These are phyloP conservation scores for Bidens hawaiensis DNA, from an alignment of 140 eudicot species.

Conservation along the genomic window DNA sequence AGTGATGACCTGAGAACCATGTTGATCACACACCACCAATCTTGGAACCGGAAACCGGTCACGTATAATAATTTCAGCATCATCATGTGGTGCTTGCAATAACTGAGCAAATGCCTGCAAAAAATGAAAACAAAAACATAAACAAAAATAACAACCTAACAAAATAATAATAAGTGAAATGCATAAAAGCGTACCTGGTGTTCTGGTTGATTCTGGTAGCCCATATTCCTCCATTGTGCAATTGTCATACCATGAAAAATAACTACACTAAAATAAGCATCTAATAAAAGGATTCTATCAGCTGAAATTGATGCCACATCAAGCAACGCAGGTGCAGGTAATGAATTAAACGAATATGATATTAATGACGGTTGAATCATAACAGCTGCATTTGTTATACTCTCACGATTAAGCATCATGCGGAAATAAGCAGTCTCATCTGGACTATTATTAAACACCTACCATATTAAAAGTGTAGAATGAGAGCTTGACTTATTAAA, in stretches of 20 bases:
- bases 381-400: slow-evolving; percentile 74
- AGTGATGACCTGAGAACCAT: slow-evolving; percentile 15
- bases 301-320: slow-evolving; percentile 91
- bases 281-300: slow-evolving; percentile 87
- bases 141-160: background rate
- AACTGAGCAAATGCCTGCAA: background rate
- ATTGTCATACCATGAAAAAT: slow-evolving; percentile 95
- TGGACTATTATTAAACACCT: slow-evolving; percentile 98
- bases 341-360: slow-evolving; percentile 83
- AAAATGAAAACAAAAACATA: background rate
- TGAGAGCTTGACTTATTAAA: background rate
- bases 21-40: slow-evolving; percentile 21
- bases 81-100: background rate
- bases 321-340: slow-evolving; percentile 80
- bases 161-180: background rate
- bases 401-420: slow-evolving; percentile 88
- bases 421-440: slow-evolving; percentile 99
- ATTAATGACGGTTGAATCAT: slow-evolving; percentile 96
- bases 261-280: slow-evolving; percentile 89
- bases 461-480: slow-evolving; percentile 2
- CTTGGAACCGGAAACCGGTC: background rate
- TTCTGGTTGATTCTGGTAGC: slow-evolving; percentile 87
- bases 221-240: slow-evolving; percentile 99
- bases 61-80: background rate
- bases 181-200: slow-evolving; percentile 53